These are phyloP conservation scores for Lumnitzera littorea DNA, from an alignment of 345 rosid species.

Conservation along the genomic window DNA sequence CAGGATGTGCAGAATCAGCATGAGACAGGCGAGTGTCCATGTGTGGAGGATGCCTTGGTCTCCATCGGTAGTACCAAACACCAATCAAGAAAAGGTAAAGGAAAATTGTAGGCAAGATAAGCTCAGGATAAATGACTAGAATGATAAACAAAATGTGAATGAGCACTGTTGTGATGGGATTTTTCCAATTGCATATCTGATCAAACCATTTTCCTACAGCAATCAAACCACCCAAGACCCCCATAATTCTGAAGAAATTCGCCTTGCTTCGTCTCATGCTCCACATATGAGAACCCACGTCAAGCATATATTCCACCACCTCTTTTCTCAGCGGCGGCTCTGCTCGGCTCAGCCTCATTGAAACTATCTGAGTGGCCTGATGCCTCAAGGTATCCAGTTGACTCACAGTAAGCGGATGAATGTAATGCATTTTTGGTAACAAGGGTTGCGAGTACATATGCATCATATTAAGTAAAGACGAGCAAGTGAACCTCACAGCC, in stretches of 20 bases:
- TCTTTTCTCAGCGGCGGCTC: conserved; percentile 91
- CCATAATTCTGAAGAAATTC: conserved; percentile 85
- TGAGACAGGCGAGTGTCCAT: conserved; percentile 96
- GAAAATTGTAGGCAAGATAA: conserved; percentile 80
- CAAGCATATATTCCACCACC: conserved; percentile 90
- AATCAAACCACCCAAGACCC: conserved; percentile 59
- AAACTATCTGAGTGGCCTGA: conserved; percentile 83
- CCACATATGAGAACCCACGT: conserved; percentile 97
- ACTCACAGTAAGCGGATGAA: conserved; percentile 75
- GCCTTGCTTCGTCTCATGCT: conserved; percentile 98
- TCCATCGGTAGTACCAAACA: conserved; percentile 87
- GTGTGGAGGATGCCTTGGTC: conserved; percentile 92
- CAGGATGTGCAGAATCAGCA: conserved; percentile 74
- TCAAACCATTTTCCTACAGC: conserved; percentile 95
- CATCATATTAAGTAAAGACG: conserved; percentile 87
- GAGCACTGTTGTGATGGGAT: conserved; percentile 75
- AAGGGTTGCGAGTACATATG: conserved; percentile 78
- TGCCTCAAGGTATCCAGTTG: conserved; percentile 88
- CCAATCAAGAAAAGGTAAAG: conserved; percentile 90
- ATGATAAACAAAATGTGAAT: conserved; percentile 83
- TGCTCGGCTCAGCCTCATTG: conserved; percentile 72
- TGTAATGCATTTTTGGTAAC: conserved; percentile 87
- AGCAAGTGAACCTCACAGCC: conserved; percentile 85
- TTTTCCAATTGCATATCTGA: conserved; percentile 90
- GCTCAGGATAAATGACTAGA: conserved; percentile 81